Conservation (phyloP, 805 yeast species). For the Monosporozyma solicola region DNA sequence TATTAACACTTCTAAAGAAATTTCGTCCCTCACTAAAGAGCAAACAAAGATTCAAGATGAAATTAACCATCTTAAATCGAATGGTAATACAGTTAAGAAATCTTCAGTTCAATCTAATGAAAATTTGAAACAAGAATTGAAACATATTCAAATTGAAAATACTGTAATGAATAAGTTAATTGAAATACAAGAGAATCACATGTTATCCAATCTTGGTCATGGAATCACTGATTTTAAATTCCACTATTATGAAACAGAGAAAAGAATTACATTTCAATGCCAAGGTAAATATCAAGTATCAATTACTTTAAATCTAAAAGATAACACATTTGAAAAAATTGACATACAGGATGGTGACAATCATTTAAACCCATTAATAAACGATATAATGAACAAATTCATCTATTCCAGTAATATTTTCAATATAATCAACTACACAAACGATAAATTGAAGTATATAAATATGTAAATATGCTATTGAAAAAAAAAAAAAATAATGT, state of each 20-base stretch:
- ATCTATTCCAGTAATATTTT: slow-evolving; percentile 5
- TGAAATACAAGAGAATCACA: not conserved
- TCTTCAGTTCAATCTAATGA: not conserved
- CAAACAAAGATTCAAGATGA: not conserved
- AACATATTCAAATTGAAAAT: slow-evolving; percentile 4
- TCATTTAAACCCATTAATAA: not conserved
- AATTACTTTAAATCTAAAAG: not conserved
- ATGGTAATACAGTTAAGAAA: not conserved
- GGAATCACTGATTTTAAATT: slow-evolving; percentile 1
- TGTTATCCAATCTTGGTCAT: not conserved
- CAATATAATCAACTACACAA: slow-evolving; percentile 2
- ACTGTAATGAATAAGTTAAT: not conserved
- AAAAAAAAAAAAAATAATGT: not conserved
- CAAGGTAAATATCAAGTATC: not conserved
- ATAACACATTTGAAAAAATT: not conserved
- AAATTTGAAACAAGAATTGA: slow-evolving; percentile 3
- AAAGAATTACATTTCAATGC: not conserved
- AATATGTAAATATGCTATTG: not conserved
- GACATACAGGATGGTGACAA: not conserved
- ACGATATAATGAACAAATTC: not conserved
- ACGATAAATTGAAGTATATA: not conserved
- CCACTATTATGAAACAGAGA: not conserved
- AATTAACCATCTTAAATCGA: not conserved
- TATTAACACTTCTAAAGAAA: not conserved
- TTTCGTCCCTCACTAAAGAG: not conserved